Conservation (phyloP, 2,329 filamentous ascomycete genomes). For the Sarocladiaceae sp. region DNA sequence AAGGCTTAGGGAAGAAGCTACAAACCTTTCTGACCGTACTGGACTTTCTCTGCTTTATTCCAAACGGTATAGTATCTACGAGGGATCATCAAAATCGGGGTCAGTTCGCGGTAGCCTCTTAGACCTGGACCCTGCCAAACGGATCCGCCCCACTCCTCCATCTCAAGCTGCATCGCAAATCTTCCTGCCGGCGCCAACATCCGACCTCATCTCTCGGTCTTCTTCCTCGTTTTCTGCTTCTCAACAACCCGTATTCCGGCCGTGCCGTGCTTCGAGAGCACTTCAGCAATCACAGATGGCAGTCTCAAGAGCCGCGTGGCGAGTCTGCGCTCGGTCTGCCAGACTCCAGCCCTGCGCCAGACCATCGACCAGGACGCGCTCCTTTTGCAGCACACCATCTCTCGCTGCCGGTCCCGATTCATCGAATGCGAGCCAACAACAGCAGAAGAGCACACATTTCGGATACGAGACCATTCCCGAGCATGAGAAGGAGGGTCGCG, state of each 20-base stretch:
- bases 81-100: too few relatives aligned
- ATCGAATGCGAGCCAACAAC: conserved; percentile 41
- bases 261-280: background rate
- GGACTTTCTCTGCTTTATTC: too few relatives aligned
- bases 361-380: conserved; percentile 14
- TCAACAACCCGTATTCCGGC: background rate
- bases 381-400: conserved; percentile 21
- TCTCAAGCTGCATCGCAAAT: background rate
- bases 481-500: conserved; percentile 63
- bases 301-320: conserved; percentile 17
- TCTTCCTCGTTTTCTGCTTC: background rate
- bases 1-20: background rate
- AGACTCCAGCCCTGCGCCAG: conserved; percentile 3
- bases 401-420: conserved; percentile 18
- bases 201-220: background rate
- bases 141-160: conserved; percentile 1
- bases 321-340: conserved; percentile 19
- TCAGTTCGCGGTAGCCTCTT: too few relatives aligned
- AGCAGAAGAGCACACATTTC: conserved; percentile 61
- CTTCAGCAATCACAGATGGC: background rate
- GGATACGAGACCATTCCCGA: conserved; percentile 83
- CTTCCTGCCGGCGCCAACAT: conserved; percentile 6
- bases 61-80: too few relatives aligned
- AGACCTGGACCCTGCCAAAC: background rate
- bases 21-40: background rate